Percentiles rank a stretch among this genome's conserved stretches.
phyloP scores from a whole-genome alignment of 2,329 filamentous ascomycete genomes.

The Gaeumannomyces sp. region DNA sequence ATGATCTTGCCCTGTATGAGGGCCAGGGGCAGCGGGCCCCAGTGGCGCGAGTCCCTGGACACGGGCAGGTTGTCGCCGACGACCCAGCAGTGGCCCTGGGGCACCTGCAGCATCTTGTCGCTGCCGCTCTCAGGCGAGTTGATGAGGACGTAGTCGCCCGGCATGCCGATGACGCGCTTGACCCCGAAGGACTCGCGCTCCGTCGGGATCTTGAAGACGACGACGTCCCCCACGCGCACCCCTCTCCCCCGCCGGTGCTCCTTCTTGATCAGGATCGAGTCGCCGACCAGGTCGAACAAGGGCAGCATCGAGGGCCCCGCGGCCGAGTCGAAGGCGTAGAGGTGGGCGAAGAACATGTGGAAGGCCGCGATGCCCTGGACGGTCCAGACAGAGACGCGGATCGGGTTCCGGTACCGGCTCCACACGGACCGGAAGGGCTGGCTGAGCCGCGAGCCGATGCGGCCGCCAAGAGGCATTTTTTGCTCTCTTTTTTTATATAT shows the following conservation, averaged over 20 bases:
- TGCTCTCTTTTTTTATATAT: background rate
- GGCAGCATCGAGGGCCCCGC: conserved; percentile 85
- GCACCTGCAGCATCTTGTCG: conserved; percentile 65
- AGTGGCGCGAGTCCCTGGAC: conserved; percentile 80
- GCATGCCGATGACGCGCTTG: conserved; percentile 75
- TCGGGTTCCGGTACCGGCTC: background rate
- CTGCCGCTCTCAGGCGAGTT: conserved; percentile 49
- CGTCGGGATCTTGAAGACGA: conserved; percentile 71
- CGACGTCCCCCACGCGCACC: conserved; percentile 72
- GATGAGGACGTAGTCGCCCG: conserved; percentile 67
- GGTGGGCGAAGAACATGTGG: conserved; percentile 54
- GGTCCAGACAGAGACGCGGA: conserved; percentile 2
- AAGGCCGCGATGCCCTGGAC: conserved; percentile 29
- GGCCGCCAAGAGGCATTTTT: background rate
- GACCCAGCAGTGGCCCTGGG: conserved; percentile 86
- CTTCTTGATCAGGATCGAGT: conserved; percentile 63
- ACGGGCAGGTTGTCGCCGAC: conserved; percentile 80
- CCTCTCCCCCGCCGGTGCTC: conserved; percentile 61
- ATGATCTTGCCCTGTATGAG: conserved; percentile 79
- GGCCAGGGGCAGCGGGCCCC: conserved; percentile 79
- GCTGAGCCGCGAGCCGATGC: background rate
- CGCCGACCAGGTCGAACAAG: conserved; percentile 62
- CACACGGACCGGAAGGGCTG: background rate
- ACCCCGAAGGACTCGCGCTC: conserved; percentile 54
- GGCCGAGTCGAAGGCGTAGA: conserved; percentile 52